A percentile compares a stretch with the other conserved stretches of the same genome.
Evolutionary conservation across 1,284 basidiomycete species (phyloP).

Genomic region (Leccinum subrobustum): DNA sequence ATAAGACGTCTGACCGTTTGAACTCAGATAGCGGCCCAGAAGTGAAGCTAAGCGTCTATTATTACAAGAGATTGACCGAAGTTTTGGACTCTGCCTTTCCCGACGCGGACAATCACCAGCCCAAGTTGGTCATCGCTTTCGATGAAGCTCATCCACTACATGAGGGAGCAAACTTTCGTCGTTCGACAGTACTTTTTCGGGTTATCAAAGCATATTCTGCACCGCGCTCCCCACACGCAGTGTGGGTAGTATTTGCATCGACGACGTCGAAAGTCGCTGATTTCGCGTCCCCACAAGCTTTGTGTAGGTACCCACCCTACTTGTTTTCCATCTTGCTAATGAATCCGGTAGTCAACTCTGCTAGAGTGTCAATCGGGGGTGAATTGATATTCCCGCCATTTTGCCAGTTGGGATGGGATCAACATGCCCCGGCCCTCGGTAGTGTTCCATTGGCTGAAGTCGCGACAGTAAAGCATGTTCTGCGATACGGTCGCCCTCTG

Average conservation of each 20-base stretch:
- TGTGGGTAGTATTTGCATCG: neutral
- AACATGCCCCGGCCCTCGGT: too few relatives aligned
- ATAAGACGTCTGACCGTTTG: neutral
- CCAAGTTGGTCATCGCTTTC: neutral
- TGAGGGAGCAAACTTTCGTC: neutral
- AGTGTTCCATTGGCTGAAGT: too few relatives aligned
- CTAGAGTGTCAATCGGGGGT: too few relatives aligned
- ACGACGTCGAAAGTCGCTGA: neutral
- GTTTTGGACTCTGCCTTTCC: neutral
- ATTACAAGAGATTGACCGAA: neutral
- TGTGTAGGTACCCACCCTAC: neutral
- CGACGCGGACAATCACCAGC: neutral
- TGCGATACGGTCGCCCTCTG: too few relatives aligned
- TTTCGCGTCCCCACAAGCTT: neutral
- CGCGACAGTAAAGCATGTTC: too few relatives aligned
- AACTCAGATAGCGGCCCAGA: neutral
- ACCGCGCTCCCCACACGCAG: neutral
- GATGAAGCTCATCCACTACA: neutral
- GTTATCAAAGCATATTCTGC: neutral
- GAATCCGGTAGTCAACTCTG: too few relatives aligned
- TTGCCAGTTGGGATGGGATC: too few relatives aligned
- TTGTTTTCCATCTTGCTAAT: neutral
- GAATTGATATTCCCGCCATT: too few relatives aligned
- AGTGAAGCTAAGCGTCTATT: neutral
- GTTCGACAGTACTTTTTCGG: neutral